Evolutionary conservation across 2,329 filamentous ascomycete genomes (phyloP).

Genomic region (Colletotrichum sp.): DNA sequence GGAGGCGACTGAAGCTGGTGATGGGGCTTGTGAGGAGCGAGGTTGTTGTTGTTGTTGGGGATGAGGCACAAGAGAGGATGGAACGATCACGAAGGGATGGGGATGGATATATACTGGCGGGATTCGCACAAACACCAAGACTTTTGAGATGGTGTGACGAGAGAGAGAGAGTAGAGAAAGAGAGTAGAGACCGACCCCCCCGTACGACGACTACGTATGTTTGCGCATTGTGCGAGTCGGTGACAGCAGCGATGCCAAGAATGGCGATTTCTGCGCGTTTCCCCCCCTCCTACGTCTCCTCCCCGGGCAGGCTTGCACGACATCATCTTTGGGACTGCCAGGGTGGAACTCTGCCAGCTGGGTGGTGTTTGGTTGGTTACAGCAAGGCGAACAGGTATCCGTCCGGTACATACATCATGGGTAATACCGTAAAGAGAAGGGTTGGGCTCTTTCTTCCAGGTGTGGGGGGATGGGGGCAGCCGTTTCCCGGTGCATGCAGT

Average conservation of each 20-base stretch:
- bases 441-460: neutral
- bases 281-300: neutral
- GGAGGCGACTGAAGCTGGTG: slow-evolving; percentile 4
- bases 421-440: neutral
- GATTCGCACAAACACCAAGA: neutral
- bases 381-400: neutral
- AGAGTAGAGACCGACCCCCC: neutral
- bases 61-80: neutral
- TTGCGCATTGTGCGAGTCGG: slow-evolving; percentile 9
- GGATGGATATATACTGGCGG: slow-evolving; percentile 6
- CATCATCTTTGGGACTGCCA: slow-evolving; percentile 8
- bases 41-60: neutral
- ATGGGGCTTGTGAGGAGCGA: neutral
- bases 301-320: slow-evolving; percentile 5
- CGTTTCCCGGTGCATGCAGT: neutral
- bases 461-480: neutral
- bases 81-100: neutral
- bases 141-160: neutral
- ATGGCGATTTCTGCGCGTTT: slow-evolving; percentile 8
- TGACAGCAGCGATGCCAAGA: slow-evolving; percentile 17
- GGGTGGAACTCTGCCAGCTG: neutral
- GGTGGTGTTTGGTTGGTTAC: neutral
- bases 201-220: slow-evolving; percentile 5
- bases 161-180: neutral
- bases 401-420: neutral